Evolutionary conservation across 225 moss, liverwort and hornwort genomes (phyloP).

Genomic region (Thuidium tamariscinum): DNA sequence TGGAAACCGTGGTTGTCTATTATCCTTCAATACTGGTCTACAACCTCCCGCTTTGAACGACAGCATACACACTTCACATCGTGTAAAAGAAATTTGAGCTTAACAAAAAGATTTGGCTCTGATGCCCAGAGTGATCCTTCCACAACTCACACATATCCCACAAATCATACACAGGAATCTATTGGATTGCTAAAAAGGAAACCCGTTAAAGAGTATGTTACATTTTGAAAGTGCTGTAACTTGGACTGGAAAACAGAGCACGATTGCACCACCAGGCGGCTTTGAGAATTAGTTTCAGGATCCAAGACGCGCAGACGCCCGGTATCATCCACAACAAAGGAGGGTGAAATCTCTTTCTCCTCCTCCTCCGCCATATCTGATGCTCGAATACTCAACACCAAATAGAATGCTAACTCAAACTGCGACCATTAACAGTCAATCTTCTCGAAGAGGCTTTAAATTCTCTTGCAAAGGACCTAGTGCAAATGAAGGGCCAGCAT

Average conservation of each 20-base stretch:
- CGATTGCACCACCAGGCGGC: not conserved
- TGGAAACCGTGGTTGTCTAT: not conserved
- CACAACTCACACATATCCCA: not conserved
- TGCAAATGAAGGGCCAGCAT: not conserved
- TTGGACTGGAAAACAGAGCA: not conserved
- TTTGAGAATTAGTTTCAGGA: not conserved
- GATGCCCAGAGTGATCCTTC: not conserved
- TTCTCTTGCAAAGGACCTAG: not conserved
- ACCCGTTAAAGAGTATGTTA: not conserved
- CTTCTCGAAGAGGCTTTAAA: not conserved
- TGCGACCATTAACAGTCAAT: not conserved
- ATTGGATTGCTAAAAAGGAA: not conserved
- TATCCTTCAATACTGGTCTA: not conserved
- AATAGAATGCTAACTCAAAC: not conserved
- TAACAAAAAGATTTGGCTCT: not conserved
- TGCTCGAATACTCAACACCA: not conserved
- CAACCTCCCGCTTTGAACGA: not conserved
- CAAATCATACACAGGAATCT: not conserved
- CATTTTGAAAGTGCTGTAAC: constrained; percentile 23
- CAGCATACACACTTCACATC: not conserved
- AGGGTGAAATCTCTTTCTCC: not conserved
- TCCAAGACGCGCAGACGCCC: constrained; percentile 43
- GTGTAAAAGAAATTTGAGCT: not conserved
- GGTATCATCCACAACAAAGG: constrained; percentile 39
- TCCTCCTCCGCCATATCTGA: not conserved